Percentiles rank a stretch among this genome's conserved stretches.
These are phyloP conservation scores for Mayamaea pseudoterrestris DNA, from an alignment of 108 stramenopile species.

Conservation along the genomic window DNA sequence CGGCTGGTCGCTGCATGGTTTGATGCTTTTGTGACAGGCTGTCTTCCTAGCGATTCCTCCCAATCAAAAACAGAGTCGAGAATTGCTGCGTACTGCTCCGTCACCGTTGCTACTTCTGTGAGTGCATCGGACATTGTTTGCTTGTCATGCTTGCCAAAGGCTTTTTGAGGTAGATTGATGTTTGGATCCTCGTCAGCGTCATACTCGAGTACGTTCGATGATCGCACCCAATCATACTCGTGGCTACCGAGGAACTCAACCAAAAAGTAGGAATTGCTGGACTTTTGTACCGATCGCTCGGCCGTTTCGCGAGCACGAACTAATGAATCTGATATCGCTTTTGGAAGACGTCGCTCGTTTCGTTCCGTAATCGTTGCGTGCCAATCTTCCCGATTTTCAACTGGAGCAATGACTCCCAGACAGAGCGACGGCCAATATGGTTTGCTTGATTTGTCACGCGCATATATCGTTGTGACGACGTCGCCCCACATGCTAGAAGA, in stretches of 20 bases:
- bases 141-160: too few relatives aligned
- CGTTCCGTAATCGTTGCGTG: constrained; percentile 55
- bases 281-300: constrained; percentile 44
- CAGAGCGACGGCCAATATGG: constrained; percentile 85
- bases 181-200: constrained; percentile 72
- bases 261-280: constrained; percentile 54
- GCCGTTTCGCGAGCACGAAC: constrained; percentile 55
- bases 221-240: constrained; percentile 78
- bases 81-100: too few relatives aligned
- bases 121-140: too few relatives aligned
- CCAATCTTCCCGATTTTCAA: constrained; percentile 76
- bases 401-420: constrained; percentile 73
- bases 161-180: too few relatives aligned
- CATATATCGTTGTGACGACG: constrained; percentile 81
- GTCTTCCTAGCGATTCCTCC: too few relatives aligned
- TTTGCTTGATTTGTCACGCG: constrained; percentile 72
- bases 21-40: too few relatives aligned
- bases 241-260: constrained; percentile 82
- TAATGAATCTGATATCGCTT: constrained; percentile 50
- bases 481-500: constrained; percentile 82
- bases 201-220: constrained; percentile 73
- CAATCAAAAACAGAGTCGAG: too few relatives aligned
- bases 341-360: constrained; percentile 68
- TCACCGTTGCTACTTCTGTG: too few relatives aligned
- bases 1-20: too few relatives aligned